Conservation (phyloP, 352 stramenopile genomes). For the Pythium scleroteichum region DNA sequence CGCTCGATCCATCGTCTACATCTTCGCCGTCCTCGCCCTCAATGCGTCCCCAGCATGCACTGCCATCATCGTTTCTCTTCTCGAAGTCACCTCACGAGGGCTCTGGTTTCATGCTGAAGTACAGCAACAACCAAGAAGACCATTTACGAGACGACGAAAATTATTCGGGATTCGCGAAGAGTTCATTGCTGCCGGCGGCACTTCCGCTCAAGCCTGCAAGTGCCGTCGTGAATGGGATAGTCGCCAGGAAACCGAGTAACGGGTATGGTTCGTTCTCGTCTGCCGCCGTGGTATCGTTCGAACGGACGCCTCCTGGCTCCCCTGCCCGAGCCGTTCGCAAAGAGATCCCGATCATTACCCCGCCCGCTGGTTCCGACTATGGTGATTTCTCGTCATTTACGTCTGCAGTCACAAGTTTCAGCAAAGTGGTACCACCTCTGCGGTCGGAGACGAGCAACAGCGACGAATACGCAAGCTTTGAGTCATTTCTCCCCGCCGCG, state of each 20-base stretch:
- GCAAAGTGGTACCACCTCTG: not conserved
- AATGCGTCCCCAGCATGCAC: not conserved
- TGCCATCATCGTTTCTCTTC: conserved; percentile 40
- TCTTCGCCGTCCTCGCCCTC: conserved; percentile 23
- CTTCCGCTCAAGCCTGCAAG: conserved; percentile 22
- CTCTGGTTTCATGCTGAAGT: not conserved
- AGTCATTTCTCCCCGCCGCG: conserved; percentile 5
- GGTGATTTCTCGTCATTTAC: conserved; percentile 26
- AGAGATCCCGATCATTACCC: conserved; percentile 24
- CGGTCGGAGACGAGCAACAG: not conserved
- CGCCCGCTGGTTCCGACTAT: conserved; percentile 17
- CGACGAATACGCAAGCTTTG: conserved; percentile 28
- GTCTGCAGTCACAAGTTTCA: conserved; percentile 24
- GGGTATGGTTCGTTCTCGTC: conserved; percentile 27
- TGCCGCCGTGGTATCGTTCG: conserved; percentile 4
- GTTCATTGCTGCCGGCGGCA: conserved; percentile 35
- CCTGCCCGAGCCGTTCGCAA: conserved; percentile 3
- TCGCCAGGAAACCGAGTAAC: not conserved
- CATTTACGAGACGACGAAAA: conserved; percentile 26
- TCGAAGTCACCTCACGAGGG: conserved; percentile 31
- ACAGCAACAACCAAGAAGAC: conserved; percentile 25
- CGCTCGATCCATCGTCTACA: conserved; percentile 33
- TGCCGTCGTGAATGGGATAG: not conserved
- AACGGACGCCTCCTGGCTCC: conserved; percentile 15
- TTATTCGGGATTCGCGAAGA: conserved; percentile 50